Base-by-base conservation (phyloP, 2,329 filamentous ascomycete species). In the Talaromyces sp. region DNA sequence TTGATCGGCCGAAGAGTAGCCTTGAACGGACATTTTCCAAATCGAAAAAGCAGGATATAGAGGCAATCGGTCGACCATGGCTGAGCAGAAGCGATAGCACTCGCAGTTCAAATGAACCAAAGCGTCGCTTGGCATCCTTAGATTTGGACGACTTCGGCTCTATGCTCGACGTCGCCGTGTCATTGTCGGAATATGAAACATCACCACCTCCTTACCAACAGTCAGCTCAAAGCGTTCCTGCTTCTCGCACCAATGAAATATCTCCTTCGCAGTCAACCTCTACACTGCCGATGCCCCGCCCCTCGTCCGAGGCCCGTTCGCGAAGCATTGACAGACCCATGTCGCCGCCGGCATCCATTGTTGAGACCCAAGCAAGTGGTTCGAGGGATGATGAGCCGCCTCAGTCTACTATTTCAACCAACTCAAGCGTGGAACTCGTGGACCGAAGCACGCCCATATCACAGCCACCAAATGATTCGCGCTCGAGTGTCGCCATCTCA, bases 1-100 rank as follows among this genome's bases (percentile, higher is more conserved):
- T 65, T 9, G 65, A 64, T 17, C 47, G 45, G 24, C 43, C 43
- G 4, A 69, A 65, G 45, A 57, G 50, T 29, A 68, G 61, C 35
- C 29, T 65, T 10, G 65, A 64, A 14, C 49, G 45, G 19, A 57
- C 43, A 55, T 62, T 52, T 40, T 69, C 68, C n/a, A 63, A 52
- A 47, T 68, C 68, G 0, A 70, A 56, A 30, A 65, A 56, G 50
- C 62, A 65, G 32, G 71, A 74, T 44, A 67, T 74, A 17, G 70
- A 74, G 51, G 65, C 57, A 20, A 73, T 73, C 47, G 71, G 71
- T 20, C 70, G 66, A 46, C 70, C 70, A 45, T 74, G 71, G 71
- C 54, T 74, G 37, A 64, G 63, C 29, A 65, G 65, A 46, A 64
- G 63, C n/a, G 57, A 57, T 33, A 58, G 65, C 37, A 53, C 44